Conservation (phyloP, 2,329 filamentous ascomycete genomes). For the Hypomyces rosellus region DNA sequence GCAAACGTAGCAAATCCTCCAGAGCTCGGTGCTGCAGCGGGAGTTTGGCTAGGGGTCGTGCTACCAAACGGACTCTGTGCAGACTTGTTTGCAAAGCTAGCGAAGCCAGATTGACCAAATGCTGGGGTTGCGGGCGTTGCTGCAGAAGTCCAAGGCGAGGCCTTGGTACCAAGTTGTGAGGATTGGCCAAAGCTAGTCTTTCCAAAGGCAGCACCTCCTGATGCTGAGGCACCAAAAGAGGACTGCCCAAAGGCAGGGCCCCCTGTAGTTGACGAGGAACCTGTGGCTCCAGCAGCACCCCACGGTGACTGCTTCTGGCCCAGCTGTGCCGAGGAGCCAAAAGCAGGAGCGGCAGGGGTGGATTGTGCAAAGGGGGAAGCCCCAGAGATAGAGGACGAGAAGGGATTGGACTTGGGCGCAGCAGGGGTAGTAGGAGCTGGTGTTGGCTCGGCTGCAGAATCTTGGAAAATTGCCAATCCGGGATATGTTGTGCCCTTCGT, state of each 20-base stretch:
- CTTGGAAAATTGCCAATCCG: slow-evolving; percentile 52
- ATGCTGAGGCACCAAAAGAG: slow-evolving; percentile 34
- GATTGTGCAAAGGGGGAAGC: slow-evolving; percentile 37
- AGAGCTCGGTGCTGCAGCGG: slow-evolving; percentile 27
- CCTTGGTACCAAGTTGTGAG: slow-evolving; percentile 39
- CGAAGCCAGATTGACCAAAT: slow-evolving; percentile 51
- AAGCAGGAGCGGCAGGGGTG: slow-evolving; percentile 33
- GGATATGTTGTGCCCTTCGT: slow-evolving; percentile 66
- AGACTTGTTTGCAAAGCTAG: slow-evolving; percentile 32
- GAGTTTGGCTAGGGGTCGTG: slow-evolving; percentile 17
- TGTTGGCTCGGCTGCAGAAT: slow-evolving; percentile 25
- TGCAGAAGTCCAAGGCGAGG: slow-evolving; percentile 47
- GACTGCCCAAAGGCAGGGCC: slow-evolving; percentile 39
- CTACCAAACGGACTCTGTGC: slow-evolving; percentile 34
- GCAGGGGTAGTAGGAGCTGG: slow-evolving; percentile 25
- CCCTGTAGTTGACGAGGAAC: slow-evolving; percentile 24
- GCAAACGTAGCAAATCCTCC: slow-evolving; percentile 51
- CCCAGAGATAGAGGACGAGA: slow-evolving; percentile 19
- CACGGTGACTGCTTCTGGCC: slow-evolving; percentile 49
- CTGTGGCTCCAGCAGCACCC: slow-evolving; percentile 30
- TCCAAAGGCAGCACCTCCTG: slow-evolving; percentile 42
- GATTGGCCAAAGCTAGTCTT: slow-evolving; percentile 49
- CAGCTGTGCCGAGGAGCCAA: slow-evolving; percentile 42
- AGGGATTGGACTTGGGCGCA: slow-evolving; percentile 18
- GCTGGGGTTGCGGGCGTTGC: slow-evolving; percentile 29